These are phyloP conservation scores for Ustilago nuda DNA, from an alignment of 1,284 basidiomycete genomes.

Conservation along the genomic window DNA sequence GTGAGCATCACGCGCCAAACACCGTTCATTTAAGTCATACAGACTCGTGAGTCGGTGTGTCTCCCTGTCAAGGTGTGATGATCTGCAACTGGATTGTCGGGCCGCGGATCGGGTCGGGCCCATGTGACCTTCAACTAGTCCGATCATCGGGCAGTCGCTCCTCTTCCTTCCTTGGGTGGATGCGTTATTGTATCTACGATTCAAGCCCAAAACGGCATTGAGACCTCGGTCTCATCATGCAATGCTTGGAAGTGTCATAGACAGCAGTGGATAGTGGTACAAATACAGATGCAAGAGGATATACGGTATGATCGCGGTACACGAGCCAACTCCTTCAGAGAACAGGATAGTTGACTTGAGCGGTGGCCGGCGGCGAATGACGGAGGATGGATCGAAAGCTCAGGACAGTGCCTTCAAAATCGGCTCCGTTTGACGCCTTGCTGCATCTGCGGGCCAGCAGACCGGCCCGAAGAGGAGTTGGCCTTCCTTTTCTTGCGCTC, in stretches of 20 bases:
- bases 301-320: background rate
- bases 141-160: background rate
- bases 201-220: too few species aligned
- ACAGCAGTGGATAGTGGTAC: background rate
- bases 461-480: slow-evolving; percentile 10
- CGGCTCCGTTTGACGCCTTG: slow-evolving; percentile 57
- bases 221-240: background rate
- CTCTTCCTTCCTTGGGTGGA: background rate
- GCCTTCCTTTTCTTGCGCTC: slow-evolving; percentile 46
- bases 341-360: background rate
- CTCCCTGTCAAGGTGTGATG: background rate
- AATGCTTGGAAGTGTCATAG: background rate
- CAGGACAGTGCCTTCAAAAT: slow-evolving; percentile 33
- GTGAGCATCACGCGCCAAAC: slow-evolving; percentile 2
- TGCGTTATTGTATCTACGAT: too few species aligned
- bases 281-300: background rate
- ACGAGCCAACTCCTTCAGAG: background rate
- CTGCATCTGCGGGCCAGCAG: slow-evolving; percentile 52
- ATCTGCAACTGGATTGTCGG: background rate
- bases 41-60: background rate
- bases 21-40: background rate
- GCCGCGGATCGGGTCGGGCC: background rate
- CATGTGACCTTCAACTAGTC: background rate
- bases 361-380: background rate
- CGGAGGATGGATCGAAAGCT: background rate